phyloP scores from a whole-genome alignment of 345 rosid genomes.

The Linum usitatissimum region DNA sequence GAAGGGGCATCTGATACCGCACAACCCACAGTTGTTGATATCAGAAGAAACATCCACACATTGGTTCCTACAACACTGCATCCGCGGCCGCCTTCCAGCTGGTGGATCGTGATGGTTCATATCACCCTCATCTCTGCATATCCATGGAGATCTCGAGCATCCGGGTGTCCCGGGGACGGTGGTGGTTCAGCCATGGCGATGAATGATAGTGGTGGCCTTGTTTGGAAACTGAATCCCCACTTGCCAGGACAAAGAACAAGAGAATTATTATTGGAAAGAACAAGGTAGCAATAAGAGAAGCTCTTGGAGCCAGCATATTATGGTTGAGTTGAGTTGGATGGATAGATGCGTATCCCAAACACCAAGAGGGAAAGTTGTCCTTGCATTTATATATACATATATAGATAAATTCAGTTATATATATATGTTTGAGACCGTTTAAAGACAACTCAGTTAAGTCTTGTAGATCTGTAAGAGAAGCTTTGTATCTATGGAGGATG shows the following conservation, averaged over 20 bases:
- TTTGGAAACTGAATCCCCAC: slow-evolving; percentile 2
- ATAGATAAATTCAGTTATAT: too few species aligned
- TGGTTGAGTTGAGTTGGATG: too few species aligned
- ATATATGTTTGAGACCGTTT: too few species aligned
- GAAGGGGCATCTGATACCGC: slow-evolving; percentile 34
- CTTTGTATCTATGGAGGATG: not conserved
- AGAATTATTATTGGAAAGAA: slow-evolving; percentile 1
- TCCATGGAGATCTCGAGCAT: slow-evolving; percentile 35
- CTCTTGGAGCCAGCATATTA: slow-evolving; percentile 9
- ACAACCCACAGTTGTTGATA: slow-evolving; percentile 35
- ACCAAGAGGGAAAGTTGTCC: not conserved
- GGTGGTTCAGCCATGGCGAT: slow-evolving; percentile 31
- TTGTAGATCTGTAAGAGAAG: not conserved
- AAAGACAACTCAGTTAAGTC: too few species aligned
- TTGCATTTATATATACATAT: not conserved
- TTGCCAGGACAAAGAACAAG: slow-evolving; percentile 1
- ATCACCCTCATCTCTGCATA: slow-evolving; percentile 25
- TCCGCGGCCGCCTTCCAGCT: slow-evolving; percentile 16
- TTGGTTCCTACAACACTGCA: slow-evolving; percentile 37
- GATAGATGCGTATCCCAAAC: not conserved
- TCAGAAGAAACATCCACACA: slow-evolving; percentile 40
- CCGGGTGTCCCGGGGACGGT: slow-evolving; percentile 12
- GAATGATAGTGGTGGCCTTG: slow-evolving; percentile 8
- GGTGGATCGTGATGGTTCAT: slow-evolving; percentile 1
- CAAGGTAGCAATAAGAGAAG: slow-evolving; percentile 9